Conservation (phyloP, 441 rosid species). For the Viola pubescens region DNA sequence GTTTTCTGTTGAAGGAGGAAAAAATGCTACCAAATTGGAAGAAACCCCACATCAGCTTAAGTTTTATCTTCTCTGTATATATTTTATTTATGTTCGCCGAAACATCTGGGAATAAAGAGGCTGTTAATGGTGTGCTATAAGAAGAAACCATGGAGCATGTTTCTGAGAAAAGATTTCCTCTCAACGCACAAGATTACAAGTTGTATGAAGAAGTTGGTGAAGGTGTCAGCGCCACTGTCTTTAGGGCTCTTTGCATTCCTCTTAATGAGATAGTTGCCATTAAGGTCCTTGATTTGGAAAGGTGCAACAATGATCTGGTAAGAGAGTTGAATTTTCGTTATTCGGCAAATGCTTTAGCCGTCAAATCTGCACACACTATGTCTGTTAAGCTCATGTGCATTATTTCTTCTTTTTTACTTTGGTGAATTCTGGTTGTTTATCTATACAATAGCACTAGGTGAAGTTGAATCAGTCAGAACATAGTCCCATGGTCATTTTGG, state of each 20-base stretch:
- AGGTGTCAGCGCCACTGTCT: constrained; percentile 93
- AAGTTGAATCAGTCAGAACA: no score
- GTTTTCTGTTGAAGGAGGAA: constrained; percentile 28
- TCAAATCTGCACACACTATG: constrained; percentile 5
- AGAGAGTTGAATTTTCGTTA: constrained; percentile 22
- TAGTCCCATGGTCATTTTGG: no score
- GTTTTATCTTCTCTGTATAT: constrained; percentile 21
- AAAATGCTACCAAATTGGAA: constrained; percentile 73
- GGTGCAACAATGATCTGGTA: constrained; percentile 93
- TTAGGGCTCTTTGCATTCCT: constrained; percentile 89
- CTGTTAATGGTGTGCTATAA: constrained; percentile 43
- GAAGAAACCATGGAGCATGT: constrained; percentile 44
- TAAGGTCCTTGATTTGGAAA: constrained; percentile 94
- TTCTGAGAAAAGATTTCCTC: constrained; percentile 67
- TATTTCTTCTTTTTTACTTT: no score
- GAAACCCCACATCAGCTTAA: constrained; percentile 45
- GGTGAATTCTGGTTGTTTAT: no score
- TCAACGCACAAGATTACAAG: constrained; percentile 69
- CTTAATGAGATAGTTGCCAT: constrained; percentile 83
- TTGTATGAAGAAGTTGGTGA: constrained; percentile 93
- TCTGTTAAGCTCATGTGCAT: no score
- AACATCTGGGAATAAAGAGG: constrained; percentile 29
- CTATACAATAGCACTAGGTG: no score
- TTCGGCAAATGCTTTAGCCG: constrained; percentile 2
- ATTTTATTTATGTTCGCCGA: constrained; percentile 24